phyloP scores from a whole-genome alignment of 441 rosid genomes.

The Breynia disticha region DNA sequence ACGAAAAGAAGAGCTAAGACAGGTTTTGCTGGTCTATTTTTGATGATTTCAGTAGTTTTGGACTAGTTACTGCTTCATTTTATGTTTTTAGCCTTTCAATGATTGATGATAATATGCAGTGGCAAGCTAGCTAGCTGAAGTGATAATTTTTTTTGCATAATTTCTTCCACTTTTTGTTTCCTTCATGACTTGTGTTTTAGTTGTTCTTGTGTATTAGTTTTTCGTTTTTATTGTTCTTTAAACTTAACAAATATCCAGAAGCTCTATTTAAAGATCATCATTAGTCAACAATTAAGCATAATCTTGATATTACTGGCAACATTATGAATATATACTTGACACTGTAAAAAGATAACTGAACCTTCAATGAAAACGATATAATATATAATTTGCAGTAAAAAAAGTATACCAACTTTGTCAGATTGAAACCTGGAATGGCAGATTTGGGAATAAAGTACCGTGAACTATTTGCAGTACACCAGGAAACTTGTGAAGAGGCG shows the following conservation, averaged over 20 bases:
- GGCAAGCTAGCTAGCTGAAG: neutral
- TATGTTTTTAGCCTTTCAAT: neutral
- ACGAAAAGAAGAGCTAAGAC: conserved; percentile 45
- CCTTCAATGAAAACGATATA: too few species aligned
- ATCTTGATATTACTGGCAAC: too few species aligned
- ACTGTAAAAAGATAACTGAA: too few species aligned
- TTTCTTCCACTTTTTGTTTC: neutral
- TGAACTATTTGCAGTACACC: conserved; percentile 57
- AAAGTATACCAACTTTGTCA: conserved; percentile 52
- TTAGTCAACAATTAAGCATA: too few species aligned
- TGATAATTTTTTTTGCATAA: neutral
- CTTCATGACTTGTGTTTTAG: neutral
- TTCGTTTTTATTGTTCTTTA: too few species aligned
- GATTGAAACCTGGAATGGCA: conserved; percentile 69
- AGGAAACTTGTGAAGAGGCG: conserved; percentile 64
- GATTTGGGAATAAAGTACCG: conserved; percentile 58
- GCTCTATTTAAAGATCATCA: too few species aligned
- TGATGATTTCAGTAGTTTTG: conserved; percentile 1
- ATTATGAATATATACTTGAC: too few species aligned
- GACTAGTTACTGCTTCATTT: neutral
- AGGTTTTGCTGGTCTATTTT: conserved; percentile 1
- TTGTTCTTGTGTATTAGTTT: neutral
- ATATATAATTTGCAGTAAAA: too few species aligned
- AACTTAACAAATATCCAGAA: too few species aligned
- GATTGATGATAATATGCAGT: conserved; percentile 1